A percentile compares a stretch with the other conserved stretches of the same genome.
These are phyloP conservation scores for Arthrobotrys entomopaga DNA, from an alignment of 2,329 filamentous ascomycete genomes.

Conservation along the genomic window DNA sequence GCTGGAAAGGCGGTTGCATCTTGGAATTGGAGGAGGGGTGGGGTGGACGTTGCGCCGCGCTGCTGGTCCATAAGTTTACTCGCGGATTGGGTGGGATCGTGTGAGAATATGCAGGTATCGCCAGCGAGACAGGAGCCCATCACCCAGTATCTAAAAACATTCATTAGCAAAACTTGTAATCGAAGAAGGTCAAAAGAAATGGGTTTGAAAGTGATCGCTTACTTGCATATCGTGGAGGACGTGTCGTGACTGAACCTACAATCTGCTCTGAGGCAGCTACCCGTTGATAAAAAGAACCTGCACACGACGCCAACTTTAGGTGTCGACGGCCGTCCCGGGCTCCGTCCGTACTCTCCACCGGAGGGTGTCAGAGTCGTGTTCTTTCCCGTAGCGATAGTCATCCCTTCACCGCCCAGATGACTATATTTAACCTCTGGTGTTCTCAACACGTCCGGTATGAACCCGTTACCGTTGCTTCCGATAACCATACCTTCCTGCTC, in stretches of 20 bases:
- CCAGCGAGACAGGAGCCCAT: conserved; percentile 95
- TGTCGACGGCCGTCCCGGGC: conserved; percentile 74
- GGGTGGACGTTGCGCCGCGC: conserved; percentile 72
- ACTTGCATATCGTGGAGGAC: conserved; percentile 96
- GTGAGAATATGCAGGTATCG: conserved; percentile 94
- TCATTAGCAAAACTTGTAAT: conserved; percentile 58
- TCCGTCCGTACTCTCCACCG: conserved; percentile 63
- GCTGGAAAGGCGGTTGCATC: conserved; percentile 88
- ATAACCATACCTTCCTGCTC: conserved; percentile 65
- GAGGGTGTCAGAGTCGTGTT: conserved; percentile 65
- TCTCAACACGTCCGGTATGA: conserved; percentile 27
- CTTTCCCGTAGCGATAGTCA: conserved; percentile 51
- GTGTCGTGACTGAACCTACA: conserved; percentile 97
- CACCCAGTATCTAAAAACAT: conserved; percentile 80
- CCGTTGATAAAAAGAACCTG: conserved; percentile 95
- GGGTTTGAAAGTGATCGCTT: conserved; percentile 65
- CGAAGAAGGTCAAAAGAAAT: conserved; percentile 37
- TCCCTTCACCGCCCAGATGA: conserved; percentile 40
- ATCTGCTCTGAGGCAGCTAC: conserved; percentile 93
- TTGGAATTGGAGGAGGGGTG: conserved; percentile 78
- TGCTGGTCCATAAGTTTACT: conserved; percentile 80
- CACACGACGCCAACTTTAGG: conserved; percentile 92
- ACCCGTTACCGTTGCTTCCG: conserved; percentile 14
- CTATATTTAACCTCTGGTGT: conserved; percentile 48
- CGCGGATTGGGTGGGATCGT: conserved; percentile 88